A percentile compares a stretch with the other conserved stretches of the same genome.
Conservation (phyloP, 768 basidiomycete species). For the Boletus fagicola region DNA sequence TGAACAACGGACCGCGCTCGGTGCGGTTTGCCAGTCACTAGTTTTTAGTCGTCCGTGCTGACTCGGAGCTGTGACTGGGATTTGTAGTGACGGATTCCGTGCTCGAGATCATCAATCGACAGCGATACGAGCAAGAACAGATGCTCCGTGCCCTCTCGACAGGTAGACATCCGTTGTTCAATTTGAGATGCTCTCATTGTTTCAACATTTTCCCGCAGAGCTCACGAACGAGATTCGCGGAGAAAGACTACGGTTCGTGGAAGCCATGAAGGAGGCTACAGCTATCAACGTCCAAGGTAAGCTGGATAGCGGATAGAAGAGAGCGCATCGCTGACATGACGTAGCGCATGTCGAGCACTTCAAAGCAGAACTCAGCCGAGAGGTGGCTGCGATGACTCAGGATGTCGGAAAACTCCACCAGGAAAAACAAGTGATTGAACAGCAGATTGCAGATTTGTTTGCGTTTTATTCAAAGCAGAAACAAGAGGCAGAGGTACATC, state of each 20-base stretch:
- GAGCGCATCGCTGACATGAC: slow-evolving; percentile 5
- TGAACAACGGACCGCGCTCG: slow-evolving; percentile 42
- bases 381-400: slow-evolving; percentile 70
- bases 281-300: slow-evolving; percentile 80
- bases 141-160: slow-evolving; percentile 63
- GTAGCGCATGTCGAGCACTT: slow-evolving; percentile 85
- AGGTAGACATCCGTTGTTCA: slow-evolving; percentile 41
- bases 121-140: slow-evolving; percentile 69
- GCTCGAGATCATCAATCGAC: slow-evolving; percentile 61
- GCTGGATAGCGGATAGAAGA: slow-evolving; percentile 3
- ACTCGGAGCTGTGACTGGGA: slow-evolving; percentile 2
- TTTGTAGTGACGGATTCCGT: slow-evolving; percentile 56
- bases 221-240: slow-evolving; percentile 83
- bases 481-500: slow-evolving; percentile 36
- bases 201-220: slow-evolving; percentile 41
- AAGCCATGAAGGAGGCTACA: slow-evolving; percentile 94
- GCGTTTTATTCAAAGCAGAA: slow-evolving; percentile 70
- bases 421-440: slow-evolving; percentile 63
- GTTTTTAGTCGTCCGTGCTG: slow-evolving; percentile 9
- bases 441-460: slow-evolving; percentile 71
- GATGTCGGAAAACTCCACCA: slow-evolving; percentile 68
- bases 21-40: slow-evolving; percentile 24
- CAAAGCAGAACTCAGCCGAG: slow-evolving; percentile 73
- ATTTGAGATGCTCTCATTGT: not conserved
- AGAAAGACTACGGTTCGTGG: slow-evolving; percentile 81